phyloP scores from a whole-genome alignment of 495 filamentous ascomycete genomes.

The Rhypophila decipiens region DNA sequence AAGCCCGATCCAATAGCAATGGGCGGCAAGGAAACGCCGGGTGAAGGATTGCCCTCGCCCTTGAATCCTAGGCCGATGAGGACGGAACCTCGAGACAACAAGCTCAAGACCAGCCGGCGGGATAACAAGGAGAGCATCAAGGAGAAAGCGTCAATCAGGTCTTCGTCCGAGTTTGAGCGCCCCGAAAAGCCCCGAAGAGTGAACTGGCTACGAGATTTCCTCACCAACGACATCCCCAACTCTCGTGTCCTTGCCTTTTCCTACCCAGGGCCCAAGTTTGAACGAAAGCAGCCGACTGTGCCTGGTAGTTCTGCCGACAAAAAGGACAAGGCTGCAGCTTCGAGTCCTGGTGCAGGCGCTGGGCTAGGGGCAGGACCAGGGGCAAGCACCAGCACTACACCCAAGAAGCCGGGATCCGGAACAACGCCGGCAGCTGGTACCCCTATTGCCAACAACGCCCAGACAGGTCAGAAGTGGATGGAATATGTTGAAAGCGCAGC shows the following conservation, averaged over 20 bases:
- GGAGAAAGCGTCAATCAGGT: background rate
- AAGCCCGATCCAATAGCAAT: background rate
- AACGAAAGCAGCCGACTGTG: background rate
- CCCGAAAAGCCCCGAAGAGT: background rate
- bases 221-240: conserved; percentile 1
- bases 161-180: background rate
- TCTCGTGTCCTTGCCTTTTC: conserved; percentile 7
- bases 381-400: background rate
- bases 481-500: conserved; percentile 4
- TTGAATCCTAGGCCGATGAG: background rate
- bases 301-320: background rate
- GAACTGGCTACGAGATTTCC: conserved; percentile 8
- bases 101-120: background rate
- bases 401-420: no score
- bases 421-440: background rate
- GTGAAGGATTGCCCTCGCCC: background rate
- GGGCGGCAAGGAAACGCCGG: background rate
- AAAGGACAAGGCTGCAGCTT: background rate
- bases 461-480: background rate
- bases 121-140: background rate
- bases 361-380: no score
- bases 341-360: background rate
- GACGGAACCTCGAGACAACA: background rate
- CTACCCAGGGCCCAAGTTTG: background rate
- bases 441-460: background rate